Evolutionary conservation across 257 asterid genomes (phyloP).

Genomic region (Paulownia fortunei): DNA sequence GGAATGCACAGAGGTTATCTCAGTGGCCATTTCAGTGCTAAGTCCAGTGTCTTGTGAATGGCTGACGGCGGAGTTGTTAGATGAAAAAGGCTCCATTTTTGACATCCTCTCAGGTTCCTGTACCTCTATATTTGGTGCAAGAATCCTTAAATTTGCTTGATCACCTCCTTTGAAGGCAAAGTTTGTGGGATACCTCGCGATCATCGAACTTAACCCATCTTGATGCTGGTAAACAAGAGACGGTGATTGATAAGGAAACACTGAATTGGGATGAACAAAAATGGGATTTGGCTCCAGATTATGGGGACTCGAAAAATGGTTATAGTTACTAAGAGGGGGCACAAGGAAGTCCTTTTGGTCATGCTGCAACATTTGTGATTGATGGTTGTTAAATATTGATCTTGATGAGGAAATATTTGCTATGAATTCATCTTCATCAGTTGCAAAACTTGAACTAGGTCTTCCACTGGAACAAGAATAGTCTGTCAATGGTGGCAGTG

Average conservation of each 20-base stretch:
- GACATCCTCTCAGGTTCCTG: neutral
- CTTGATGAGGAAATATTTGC: neutral
- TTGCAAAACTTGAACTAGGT: neutral
- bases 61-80: slow-evolving; percentile 57
- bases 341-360: neutral
- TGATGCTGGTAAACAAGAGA: slow-evolving; percentile 13
- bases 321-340: neutral
- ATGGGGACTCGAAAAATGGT: neutral
- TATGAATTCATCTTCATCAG: neutral
- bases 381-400: too few relatives aligned
- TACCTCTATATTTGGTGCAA: slow-evolving; percentile 4
- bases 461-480: too few relatives aligned
- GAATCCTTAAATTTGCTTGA: slow-evolving; percentile 18
- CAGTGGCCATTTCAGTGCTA: slow-evolving; percentile 42
- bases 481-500: slow-evolving; percentile 9
- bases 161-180: slow-evolving; percentile 15
- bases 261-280: neutral
- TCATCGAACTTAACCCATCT: slow-evolving; percentile 16
- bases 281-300: neutral
- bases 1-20: slow-evolving; percentile 47
- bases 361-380: neutral
- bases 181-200: slow-evolving; percentile 2
- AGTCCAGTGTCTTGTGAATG: slow-evolving; percentile 50
- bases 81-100: slow-evolving; percentile 52
- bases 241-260: neutral